Evolutionary conservation across 2,329 filamentous ascomycete genomes (phyloP), one percentile per base, ranked within the genome.

Genomic region (Cordyceps farinosa): DNA sequence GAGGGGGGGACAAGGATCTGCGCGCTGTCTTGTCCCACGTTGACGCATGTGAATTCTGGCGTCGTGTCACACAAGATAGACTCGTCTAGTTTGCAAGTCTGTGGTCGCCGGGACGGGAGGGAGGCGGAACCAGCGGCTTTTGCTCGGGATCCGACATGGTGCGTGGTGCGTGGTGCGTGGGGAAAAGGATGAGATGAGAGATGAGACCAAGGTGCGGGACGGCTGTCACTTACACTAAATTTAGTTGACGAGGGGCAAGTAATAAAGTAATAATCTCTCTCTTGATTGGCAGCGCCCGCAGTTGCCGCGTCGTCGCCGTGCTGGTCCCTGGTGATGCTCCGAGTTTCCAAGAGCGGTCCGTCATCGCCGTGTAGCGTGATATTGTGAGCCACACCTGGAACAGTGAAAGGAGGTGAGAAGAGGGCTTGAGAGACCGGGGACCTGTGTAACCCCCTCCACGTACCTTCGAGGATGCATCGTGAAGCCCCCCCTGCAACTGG

Each of bases 331-430:
- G 57, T 36, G 27, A 30, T 47, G 30, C 47, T 60, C 45, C 34
- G 51, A 22, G 56, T 40, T 51, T 34, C 40, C 54, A 32, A 56
- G 53, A 44, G 15, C 36, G n/a, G 36, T 38, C 59, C 29, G 52
- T 29, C n/a, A 40, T 62, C 44, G 60, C 44, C 42, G 34, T 50
- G 44, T 30, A 56, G 60, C 44, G 60, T 62, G 40, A 52, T 62
- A 62, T 55, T 47, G 17, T 38, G 47, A 42, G 48, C 57, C 57
- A 61, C 47, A 51, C 38, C 48, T 47, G 15, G 15, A 10, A 10
- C 32, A 48, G 7, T 48, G 32, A 50, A 11, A 17, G 42, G 47
- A 29, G 47, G 34, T 30, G 32, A 52, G 27, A 38, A 47, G 53
- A 56, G 54, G 17, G 34, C 48, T 48, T 17, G 47, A 11, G 57